Evolutionary conservation across 1,284 basidiomycete genomes (phyloP).

Genomic region (Austroboletus novae-zelandiae): DNA sequence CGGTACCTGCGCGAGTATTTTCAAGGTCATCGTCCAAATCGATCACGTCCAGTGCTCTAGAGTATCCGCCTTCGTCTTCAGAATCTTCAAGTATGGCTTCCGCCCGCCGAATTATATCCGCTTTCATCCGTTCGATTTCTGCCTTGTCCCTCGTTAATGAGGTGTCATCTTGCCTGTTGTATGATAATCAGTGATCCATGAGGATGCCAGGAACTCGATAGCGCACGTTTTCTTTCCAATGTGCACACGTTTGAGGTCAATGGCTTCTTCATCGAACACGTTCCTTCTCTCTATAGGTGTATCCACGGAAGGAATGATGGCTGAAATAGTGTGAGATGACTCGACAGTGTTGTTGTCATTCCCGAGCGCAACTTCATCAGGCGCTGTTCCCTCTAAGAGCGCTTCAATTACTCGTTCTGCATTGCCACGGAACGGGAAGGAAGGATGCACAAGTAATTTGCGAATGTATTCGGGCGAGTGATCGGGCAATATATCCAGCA

Average conservation of each 20-base stretch:
- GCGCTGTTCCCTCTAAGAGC: conserved; percentile 69
- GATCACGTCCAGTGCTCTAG: conserved; percentile 28
- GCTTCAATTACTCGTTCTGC: conserved; percentile 63
- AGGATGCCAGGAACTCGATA: background rate
- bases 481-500: conserved; percentile 71
- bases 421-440: conserved; percentile 47
- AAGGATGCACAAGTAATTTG: conserved; percentile 49
- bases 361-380: conserved; percentile 40
- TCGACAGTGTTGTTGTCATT: background rate
- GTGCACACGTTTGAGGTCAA: conserved; percentile 61
- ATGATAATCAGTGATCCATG: conserved; percentile 11
- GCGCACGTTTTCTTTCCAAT: conserved; percentile 70
- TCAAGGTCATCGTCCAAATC: conserved; percentile 54
- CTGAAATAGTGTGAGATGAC: background rate
- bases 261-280: conserved; percentile 66
- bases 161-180: conserved; percentile 43
- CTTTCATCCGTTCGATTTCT: conserved; percentile 74
- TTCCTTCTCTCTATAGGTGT: conserved; percentile 53
- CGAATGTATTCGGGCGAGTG: conserved; percentile 53
- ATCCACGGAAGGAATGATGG: background rate
- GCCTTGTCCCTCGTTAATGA: conserved; percentile 52
- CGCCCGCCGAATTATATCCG: conserved; percentile 73
- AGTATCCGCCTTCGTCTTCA: conserved; percentile 47
- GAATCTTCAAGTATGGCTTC: conserved; percentile 68
- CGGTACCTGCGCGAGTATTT: conserved; percentile 33